These are phyloP conservation scores for Salvia hispanica DNA, from an alignment of 257 asterid genomes.

Conservation along the genomic window DNA sequence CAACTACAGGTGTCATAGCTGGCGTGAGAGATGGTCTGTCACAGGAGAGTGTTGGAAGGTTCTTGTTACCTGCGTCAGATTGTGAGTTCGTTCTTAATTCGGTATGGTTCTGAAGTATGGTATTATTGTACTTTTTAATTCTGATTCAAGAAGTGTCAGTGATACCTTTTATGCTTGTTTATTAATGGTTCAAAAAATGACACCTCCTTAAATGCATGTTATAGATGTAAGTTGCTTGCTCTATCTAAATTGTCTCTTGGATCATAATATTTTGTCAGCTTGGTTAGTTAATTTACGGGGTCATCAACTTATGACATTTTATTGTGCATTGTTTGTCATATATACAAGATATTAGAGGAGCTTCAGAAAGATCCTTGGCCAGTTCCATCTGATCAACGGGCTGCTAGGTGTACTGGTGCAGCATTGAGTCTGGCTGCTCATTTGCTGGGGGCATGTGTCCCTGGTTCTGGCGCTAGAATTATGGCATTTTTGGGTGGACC, in stretches of 20 bases:
- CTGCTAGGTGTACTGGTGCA: conserved; percentile 91
- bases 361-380: conserved; percentile 99
- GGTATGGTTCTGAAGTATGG: conserved; percentile 51
- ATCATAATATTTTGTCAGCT: conserved; percentile 17
- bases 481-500: conserved; percentile 98
- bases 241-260: neutral
- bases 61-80: conserved; percentile 93
- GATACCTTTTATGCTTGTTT: conserved; percentile 15
- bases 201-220: neutral
- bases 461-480: conserved; percentile 96
- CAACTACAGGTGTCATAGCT: conserved; percentile 85
- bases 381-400: conserved; percentile 82
- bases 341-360: conserved; percentile 83
- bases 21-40: conserved; percentile 93
- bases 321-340: conserved; percentile 26
- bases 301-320: conserved; percentile 30
- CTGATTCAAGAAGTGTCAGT: conserved; percentile 1
- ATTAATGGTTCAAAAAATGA: conserved; percentile 14
- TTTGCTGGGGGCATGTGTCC: conserved; percentile 90
- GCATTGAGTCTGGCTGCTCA: conserved; percentile 95
- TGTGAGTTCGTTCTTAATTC: conserved; percentile 92
- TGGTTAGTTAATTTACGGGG: conserved; percentile 25
- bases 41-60: conserved; percentile 89
- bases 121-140: conserved; percentile 19
- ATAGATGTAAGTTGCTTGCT: neutral